Base-by-base conservation (phyloP, 1,139 yeast species). In the Barnettozyma hawaiiensis region DNA sequence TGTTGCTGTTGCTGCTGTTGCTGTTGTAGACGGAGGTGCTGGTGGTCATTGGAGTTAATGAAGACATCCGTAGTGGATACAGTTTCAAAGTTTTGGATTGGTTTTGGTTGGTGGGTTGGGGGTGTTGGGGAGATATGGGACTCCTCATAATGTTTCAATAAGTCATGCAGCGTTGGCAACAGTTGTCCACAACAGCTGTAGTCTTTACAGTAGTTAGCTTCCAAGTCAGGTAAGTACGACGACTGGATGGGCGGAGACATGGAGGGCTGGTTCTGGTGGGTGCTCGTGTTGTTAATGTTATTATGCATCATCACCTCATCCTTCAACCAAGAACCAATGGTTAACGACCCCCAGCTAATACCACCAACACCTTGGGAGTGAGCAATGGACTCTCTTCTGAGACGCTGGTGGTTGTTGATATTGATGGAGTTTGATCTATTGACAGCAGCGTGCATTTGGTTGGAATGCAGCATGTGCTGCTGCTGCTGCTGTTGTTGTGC, bases 281-380 rank as follows among this genome's bases (percentile, higher is more conserved):
- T 45, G 45, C 45, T 48, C 40, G 49, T 47, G 45, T 45, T 47
- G 42, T 49, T 54, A 36, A 50, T 48, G 43, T 52, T 57, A 42
- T 54, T 57, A 43, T 62, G 66, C 54, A 65, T 65, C 59, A 65
- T 73, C 31, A 86, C 95, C 62, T 92, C 98, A 61, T 92, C 97
- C 61, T 89, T 85, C 32, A 92, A 70, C 97, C 97, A 92, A 19
- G 94, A 82, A 10, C 97, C 97, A 36, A 92, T 90, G 20, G 95
- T 84, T 47, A 89, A 79, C 3, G 95, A 89, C 21, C 97, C 97
- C 96, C 97, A 92, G n/a, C 95, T 83, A 31, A 92, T 85, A 41
- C 97, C 97, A 34, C 97, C 97, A 81, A 90, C 85, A 9, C 97
- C 97, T 62, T 87, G 96, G 3, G 96, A 84, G 63, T 90, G 97